Conservation (phyloP, 306 rosid species). For the Hippophae tibetana region DNA sequence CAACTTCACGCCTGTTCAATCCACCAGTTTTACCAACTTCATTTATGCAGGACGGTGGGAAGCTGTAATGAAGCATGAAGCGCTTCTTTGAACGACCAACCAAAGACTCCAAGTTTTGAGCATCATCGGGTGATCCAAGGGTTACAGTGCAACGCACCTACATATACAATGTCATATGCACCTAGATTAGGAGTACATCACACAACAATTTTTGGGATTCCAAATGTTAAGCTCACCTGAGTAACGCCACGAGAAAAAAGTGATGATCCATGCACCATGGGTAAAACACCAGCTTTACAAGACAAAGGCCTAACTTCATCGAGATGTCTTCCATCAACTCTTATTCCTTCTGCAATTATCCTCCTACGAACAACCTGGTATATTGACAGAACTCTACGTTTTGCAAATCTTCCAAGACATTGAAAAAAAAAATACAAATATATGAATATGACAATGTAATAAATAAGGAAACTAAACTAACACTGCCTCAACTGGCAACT, state of each 20-base stretch:
- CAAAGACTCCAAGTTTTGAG: conserved; percentile 77
- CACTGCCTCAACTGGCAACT: conserved; percentile 1
- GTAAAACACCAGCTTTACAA: conserved; percentile 68
- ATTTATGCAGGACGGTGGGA: conserved; percentile 88
- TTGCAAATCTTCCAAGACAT: conserved; percentile 12
- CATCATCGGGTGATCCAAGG: conserved; percentile 90
- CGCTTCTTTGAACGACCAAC: conserved; percentile 86
- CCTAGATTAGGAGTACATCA: conserved; percentile 16
- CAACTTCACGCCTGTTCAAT: conserved; percentile 95
- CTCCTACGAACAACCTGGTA: conserved; percentile 78
- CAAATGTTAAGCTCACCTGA: conserved; percentile 42
- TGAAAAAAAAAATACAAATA: conserved; percentile 9
- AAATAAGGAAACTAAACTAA: conserved; percentile 1
- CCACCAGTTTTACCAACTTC: conserved; percentile 91
- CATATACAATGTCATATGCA: conserved; percentile 17
- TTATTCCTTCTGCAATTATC: conserved; percentile 66
- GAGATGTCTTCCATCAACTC: conserved; percentile 82
- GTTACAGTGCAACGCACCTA: conserved; percentile 96
- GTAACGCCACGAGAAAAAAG: conserved; percentile 89
- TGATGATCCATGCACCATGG: conserved; percentile 80
- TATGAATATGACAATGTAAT: conserved; percentile 6
- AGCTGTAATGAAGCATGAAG: conserved; percentile 96
- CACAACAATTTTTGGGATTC: neutral
- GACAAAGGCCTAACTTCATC: conserved; percentile 95
- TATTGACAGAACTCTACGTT: conserved; percentile 19